phyloP scores from a whole-genome alignment of 2,329 filamentous ascomycete species.

The Pezicula rhizophila region DNA sequence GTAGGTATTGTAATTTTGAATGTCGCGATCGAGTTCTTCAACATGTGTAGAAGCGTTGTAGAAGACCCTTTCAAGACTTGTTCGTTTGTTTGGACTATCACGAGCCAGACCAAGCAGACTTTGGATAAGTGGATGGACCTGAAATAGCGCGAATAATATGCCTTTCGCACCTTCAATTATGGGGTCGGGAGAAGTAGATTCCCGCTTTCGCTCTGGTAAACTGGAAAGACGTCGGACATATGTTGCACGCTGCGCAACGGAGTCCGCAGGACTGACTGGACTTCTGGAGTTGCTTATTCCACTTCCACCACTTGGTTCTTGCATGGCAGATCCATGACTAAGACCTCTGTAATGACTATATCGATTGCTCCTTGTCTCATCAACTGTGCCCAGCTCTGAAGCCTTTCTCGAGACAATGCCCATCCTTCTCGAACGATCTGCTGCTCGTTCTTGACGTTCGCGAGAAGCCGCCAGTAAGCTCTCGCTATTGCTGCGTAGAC shows the following conservation, averaged over 20 bases:
- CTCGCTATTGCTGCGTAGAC: constrained; percentile 60
- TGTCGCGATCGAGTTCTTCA: constrained; percentile 58
- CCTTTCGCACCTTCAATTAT: constrained; percentile 61
- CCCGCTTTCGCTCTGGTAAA: constrained; percentile 54
- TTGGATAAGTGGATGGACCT: constrained; percentile 63
- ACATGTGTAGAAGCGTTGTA: constrained; percentile 64
- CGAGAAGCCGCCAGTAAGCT: constrained; percentile 44
- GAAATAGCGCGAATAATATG: constrained; percentile 60
- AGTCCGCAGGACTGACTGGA: constrained; percentile 55
- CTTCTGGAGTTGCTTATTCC: constrained; percentile 31
- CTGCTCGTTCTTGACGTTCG: constrained; percentile 38
- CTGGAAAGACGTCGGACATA: constrained; percentile 60
- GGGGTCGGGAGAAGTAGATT: constrained; percentile 55
- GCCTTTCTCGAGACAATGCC: constrained; percentile 55
- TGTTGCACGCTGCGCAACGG: constrained; percentile 48
- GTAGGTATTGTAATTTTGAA: constrained; percentile 52
- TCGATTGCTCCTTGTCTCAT: constrained; percentile 55
- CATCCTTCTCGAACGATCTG: constrained; percentile 56
- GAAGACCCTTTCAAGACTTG: constrained; percentile 60
- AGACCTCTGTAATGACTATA: constrained; percentile 62
- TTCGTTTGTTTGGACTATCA: constrained; percentile 54
- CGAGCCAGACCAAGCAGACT: constrained; percentile 56
- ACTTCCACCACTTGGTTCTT: constrained; percentile 30
- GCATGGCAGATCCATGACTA: constrained; percentile 65
- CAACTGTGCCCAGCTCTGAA: constrained; percentile 55